These are phyloP conservation scores for Salvia splendens DNA, from an alignment of 257 asterid genomes.

Conservation along the genomic window DNA sequence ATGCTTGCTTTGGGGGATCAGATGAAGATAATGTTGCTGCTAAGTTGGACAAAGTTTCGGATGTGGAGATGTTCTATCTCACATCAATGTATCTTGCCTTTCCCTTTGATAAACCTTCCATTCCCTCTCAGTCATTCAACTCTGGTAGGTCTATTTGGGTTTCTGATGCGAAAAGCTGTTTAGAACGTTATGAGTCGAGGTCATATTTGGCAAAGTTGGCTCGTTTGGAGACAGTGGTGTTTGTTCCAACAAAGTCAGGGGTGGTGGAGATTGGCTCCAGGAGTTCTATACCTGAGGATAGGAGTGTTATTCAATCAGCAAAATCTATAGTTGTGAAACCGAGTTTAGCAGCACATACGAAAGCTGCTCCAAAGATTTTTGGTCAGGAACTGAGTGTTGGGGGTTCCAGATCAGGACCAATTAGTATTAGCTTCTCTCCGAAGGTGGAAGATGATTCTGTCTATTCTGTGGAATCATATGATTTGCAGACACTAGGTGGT, in stretches of 20 bases:
- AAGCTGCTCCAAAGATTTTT: constrained; percentile 60
- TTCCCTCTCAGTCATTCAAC: constrained; percentile 91
- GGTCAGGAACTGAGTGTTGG: constrained; percentile 84
- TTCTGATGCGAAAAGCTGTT: constrained; percentile 57
- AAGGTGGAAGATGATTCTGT: constrained; percentile 64
- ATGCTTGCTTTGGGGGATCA: constrained; percentile 68
- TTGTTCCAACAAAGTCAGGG: constrained; percentile 79
- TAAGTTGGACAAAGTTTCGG: constrained; percentile 69
- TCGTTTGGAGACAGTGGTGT: constrained; percentile 56
- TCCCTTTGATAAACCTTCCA: constrained; percentile 92
- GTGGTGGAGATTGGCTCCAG: constrained; percentile 85
- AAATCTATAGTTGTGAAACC: constrained; percentile 55
- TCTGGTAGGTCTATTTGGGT: constrained; percentile 86
- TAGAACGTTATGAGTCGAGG: constrained; percentile 73
- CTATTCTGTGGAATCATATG: constrained; percentile 52
- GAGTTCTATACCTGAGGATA: constrained; percentile 61
- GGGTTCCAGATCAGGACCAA: constrained; percentile 62
- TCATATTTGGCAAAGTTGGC: constrained; percentile 69
- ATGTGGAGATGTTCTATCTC: constrained; percentile 78
- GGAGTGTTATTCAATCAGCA: constrained; percentile 52
- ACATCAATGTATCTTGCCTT: constrained; percentile 82
- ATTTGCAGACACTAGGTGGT: constrained; percentile 38
- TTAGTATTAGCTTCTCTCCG: constrained; percentile 69
- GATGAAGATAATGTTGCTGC: constrained; percentile 65
- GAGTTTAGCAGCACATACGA: constrained; percentile 42